These are phyloP conservation scores for Vitis hybrid DNA, from an alignment of 177 flowering plant species.

Conservation along the genomic window DNA sequence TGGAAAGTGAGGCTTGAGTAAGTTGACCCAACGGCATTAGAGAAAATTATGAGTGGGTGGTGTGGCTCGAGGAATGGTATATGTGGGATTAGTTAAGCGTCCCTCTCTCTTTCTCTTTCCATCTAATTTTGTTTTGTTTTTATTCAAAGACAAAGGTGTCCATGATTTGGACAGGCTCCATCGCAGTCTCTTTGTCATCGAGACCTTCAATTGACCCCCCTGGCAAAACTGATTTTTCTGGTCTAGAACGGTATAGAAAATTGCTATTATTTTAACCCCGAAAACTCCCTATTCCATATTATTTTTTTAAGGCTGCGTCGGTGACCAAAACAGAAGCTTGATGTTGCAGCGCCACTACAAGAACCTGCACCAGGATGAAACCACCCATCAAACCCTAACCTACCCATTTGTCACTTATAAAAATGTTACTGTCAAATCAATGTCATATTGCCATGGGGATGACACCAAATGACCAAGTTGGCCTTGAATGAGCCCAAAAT, in stretches of 20 bases:
- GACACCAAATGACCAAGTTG: not conserved
- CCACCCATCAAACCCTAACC: too few species aligned
- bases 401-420: too few species aligned
- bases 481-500: not conserved
- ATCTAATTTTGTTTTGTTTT: not conserved
- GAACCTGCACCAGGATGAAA: too few species aligned
- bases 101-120: not conserved
- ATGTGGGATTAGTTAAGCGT: not conserved
- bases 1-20: conserved; percentile 16
- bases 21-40: conserved; percentile 17
- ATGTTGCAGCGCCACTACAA: too few species aligned
- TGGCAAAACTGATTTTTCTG: not conserved
- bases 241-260: not conserved
- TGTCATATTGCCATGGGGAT: not conserved
- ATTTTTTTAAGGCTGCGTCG: not conserved
- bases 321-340: too few species aligned
- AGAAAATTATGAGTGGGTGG: conserved; percentile 11
- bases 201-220: conserved; percentile 11
- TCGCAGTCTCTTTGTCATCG: conserved; percentile 11
- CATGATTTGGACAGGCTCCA: conserved; percentile 18
- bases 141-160: conserved; percentile 5
- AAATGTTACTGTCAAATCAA: not conserved
- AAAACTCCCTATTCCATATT: not conserved
- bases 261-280: not conserved
- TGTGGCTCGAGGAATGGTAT: conserved; percentile 37